These are phyloP conservation scores for Neostapfia colusana DNA, from an alignment of 176 grass and related monocot species.

Conservation along the genomic window DNA sequence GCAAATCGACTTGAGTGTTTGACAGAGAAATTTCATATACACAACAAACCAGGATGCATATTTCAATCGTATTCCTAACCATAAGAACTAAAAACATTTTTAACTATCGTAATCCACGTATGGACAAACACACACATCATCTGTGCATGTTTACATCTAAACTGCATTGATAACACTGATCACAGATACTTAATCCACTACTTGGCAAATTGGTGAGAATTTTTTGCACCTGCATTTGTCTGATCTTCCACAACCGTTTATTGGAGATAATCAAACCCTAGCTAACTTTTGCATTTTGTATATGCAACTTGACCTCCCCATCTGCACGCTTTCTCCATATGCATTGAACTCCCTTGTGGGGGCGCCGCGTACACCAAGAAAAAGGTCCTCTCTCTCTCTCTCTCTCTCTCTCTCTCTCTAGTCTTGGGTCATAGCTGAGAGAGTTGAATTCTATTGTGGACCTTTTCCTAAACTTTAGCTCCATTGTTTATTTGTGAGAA, in stretches of 20 bases:
- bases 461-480: neutral
- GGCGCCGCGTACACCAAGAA: slow-evolving; percentile 42
- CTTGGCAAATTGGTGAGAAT: slow-evolving; percentile 35
- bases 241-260: neutral
- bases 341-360: slow-evolving; percentile 38
- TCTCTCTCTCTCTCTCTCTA: neutral
- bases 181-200: slow-evolving; percentile 25
- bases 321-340: slow-evolving; percentile 30
- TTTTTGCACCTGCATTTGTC: slow-evolving; percentile 13
- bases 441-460: neutral
- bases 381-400: neutral
- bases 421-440: neutral
- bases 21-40: no score
- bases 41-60: no score
- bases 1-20: no score
- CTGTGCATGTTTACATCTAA: slow-evolving; percentile 30
- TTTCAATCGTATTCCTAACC: no score
- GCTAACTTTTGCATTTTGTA: slow-evolving; percentile 30
- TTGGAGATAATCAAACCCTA: slow-evolving; percentile 32
- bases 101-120: no score
- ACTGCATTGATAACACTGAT: neutral
- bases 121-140: no score
- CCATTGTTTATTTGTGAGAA: neutral
- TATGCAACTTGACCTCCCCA: slow-evolving; percentile 22
- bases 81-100: no score